A percentile compares a stretch with the other conserved stretches of the same genome.
These are phyloP conservation scores for Mycena olivaceomarginata DNA, from an alignment of 768 basidiomycete species.

Conservation along the genomic window DNA sequence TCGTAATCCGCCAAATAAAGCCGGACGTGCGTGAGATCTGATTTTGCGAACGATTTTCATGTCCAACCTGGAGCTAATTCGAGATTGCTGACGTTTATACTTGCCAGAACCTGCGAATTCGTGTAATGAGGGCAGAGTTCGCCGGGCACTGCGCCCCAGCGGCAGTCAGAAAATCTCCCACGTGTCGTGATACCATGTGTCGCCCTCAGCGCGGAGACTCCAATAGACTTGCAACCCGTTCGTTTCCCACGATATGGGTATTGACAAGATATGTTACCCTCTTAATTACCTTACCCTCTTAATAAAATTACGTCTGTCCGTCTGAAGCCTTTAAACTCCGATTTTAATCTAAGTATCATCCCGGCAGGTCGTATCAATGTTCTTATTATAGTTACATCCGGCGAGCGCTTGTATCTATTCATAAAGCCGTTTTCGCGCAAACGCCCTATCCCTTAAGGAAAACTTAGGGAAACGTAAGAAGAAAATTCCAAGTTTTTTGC, in stretches of 20 bases:
- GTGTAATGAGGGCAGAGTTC: background rate
- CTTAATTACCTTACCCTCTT: too few species aligned
- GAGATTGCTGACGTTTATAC: background rate
- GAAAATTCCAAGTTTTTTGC: too few species aligned
- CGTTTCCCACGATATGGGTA: background rate
- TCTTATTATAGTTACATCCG: too few species aligned
- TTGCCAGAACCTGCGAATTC: background rate
- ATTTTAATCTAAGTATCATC: too few species aligned
- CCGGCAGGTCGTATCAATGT: too few species aligned
- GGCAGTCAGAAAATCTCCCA: background rate
- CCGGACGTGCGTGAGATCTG: background rate
- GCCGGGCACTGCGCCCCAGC: background rate
- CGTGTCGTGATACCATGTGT: background rate
- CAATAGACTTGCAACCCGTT: background rate
- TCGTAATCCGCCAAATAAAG: background rate
- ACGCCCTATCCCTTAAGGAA: too few species aligned
- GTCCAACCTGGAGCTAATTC: background rate
- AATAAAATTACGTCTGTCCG: too few species aligned
- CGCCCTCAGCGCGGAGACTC: background rate
- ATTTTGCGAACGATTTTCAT: background rate
- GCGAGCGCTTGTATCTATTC: too few species aligned
- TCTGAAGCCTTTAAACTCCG: too few species aligned
- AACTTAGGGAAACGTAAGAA: too few species aligned
- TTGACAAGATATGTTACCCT: too few species aligned
- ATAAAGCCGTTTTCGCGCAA: too few species aligned